These are phyloP conservation scores for Beauveria sp. DNA, from an alignment of 2,329 filamentous ascomycete species.

Conservation along the genomic window DNA sequence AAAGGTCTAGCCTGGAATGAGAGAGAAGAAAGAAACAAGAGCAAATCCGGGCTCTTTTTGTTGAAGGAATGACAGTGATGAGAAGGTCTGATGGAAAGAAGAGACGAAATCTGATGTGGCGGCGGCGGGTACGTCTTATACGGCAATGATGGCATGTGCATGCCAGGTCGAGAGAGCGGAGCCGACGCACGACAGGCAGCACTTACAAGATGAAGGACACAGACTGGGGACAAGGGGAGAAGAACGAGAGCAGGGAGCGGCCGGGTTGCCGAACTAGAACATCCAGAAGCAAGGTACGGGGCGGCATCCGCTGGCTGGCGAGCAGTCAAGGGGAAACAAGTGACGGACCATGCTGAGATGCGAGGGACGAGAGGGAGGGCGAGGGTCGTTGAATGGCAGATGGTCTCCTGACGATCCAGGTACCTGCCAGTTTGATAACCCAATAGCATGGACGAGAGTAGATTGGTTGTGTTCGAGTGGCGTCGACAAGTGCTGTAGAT, in stretches of 20 bases:
- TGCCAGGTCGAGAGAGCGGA: conserved; percentile 4
- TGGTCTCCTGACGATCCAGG: conserved; percentile 3
- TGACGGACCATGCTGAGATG: neutral
- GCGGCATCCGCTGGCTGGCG: neutral
- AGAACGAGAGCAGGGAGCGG: conserved; percentile 17
- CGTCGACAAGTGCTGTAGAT: neutral
- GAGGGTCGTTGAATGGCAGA: neutral
- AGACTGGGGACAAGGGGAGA: conserved; percentile 13
- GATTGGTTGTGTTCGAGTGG: neutral
- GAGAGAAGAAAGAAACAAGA: conserved; percentile 15
- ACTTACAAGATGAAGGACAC: neutral
- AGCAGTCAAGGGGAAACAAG: conserved; percentile 20
- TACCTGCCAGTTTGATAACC: neutral
- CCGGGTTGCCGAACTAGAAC: conserved; percentile 23
- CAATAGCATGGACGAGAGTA: neutral
- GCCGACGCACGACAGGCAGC: neutral
- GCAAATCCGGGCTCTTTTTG: neutral
- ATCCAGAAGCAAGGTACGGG: conserved; percentile 1
- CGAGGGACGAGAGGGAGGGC: neutral
- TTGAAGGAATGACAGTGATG: conserved; percentile 9
- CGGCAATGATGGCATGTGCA: conserved; percentile 1
- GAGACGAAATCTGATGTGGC: neutral
- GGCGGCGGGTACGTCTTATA: conserved; percentile 11
- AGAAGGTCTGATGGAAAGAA: conserved; percentile 9
- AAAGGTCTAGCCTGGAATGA: conserved; percentile 30